Percentiles rank a stretch among this genome's conserved stretches.
These are phyloP conservation scores for Acanthamoeba royreba DNA, from an alignment of 208 protist species.

Conservation along the genomic window DNA sequence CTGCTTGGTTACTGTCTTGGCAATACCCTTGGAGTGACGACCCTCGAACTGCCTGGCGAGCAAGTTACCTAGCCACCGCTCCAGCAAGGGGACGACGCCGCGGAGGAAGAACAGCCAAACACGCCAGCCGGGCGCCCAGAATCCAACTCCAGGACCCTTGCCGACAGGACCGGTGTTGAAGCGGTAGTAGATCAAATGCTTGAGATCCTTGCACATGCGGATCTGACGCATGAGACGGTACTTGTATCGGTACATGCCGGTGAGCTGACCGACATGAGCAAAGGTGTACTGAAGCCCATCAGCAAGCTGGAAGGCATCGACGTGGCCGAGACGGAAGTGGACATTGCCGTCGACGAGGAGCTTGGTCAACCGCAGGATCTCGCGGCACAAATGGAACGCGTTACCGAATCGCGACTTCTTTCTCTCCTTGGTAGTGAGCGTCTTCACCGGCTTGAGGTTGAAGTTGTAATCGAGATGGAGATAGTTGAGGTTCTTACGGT, in stretches of 20 bases:
- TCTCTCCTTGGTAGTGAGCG: slow-evolving; percentile 99
- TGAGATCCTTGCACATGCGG: slow-evolving; percentile 97
- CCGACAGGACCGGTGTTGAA: slow-evolving; percentile 97
- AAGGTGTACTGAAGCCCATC: slow-evolving; percentile 99
- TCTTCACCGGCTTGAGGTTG: slow-evolving; percentile 99
- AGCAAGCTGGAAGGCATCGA: slow-evolving; percentile 98
- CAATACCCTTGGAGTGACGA: slow-evolving; percentile 93
- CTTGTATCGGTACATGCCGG: slow-evolving; percentile 99
- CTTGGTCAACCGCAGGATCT: slow-evolving; percentile 99
- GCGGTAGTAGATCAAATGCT: slow-evolving; percentile 99
- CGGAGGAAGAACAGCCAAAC: slow-evolving; percentile 99
- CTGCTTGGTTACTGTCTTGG: slow-evolving; percentile 99
- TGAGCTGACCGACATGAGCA: slow-evolving; percentile 98
- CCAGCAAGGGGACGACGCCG: slow-evolving; percentile 99
- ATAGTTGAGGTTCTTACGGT: slow-evolving; percentile 99
- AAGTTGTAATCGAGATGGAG: slow-evolving; percentile 99
- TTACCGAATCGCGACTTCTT: slow-evolving; percentile 99
- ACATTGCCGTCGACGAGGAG: slow-evolving; percentile 99
- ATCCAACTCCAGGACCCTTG: slow-evolving; percentile 96
- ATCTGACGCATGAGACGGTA: slow-evolving; percentile 99
- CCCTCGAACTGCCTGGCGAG: slow-evolving; percentile 99
- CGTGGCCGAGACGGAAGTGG: slow-evolving; percentile 98
- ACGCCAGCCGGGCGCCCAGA: slow-evolving; percentile 99
- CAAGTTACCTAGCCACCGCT: slow-evolving; percentile 99
- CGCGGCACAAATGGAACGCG: slow-evolving; percentile 99